phyloP scores from a whole-genome alignment of 2,329 filamentous ascomycete genomes.

The Colletotrichum higginsianum region DNA sequence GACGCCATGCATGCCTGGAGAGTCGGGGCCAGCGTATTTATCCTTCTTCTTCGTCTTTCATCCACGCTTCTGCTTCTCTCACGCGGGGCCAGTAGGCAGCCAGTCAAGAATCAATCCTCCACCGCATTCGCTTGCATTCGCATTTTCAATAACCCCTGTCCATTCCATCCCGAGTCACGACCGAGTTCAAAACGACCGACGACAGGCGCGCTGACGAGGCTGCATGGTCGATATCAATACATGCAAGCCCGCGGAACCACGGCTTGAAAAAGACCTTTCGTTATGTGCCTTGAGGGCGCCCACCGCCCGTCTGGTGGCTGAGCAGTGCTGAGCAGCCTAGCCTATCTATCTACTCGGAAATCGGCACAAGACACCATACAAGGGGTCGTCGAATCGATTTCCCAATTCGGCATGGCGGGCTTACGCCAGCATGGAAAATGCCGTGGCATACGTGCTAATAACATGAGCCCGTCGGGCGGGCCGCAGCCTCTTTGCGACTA shows the following conservation, averaged over 20 bases:
- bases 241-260: not conserved
- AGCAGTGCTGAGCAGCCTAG: not conserved
- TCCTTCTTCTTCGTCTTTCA: not conserved
- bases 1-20: not conserved
- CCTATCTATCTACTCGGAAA: not conserved
- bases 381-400: slow-evolving; percentile 5
- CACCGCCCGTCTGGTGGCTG: not conserved
- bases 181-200: too few species aligned
- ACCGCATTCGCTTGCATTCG: not conserved
- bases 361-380: not conserved
- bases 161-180: not conserved
- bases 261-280: slow-evolving; percentile 1
- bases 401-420: not conserved
- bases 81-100: not conserved
- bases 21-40: not conserved
- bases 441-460: slow-evolving; percentile 10
- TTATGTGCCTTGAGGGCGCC: not conserved
- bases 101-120: not conserved
- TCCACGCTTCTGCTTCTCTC: not conserved
- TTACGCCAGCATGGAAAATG: slow-evolving; percentile 10
- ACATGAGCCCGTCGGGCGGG: not conserved
- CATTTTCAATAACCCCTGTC: not conserved
- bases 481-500: not conserved
- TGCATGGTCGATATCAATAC: not conserved
- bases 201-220: not conserved